A percentile compares a stretch with the other conserved stretches of the same genome.
phyloP scores from a whole-genome alignment of 148 eudicot genomes.

The Vaccinium darrowii region DNA sequence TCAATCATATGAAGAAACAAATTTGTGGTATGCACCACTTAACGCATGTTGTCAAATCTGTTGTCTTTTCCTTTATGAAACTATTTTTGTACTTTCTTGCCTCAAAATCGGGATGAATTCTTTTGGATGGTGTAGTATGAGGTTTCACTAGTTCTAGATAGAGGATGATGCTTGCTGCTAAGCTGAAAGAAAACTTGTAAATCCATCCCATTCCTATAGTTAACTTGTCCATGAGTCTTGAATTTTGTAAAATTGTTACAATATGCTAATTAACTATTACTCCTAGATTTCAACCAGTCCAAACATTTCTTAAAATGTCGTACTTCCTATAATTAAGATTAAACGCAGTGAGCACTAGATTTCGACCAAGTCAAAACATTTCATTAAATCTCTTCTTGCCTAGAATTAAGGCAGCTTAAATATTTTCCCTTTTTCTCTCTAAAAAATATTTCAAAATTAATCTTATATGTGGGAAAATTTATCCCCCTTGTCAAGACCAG shows the following conservation, averaged over 20 bases:
- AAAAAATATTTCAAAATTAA: neutral
- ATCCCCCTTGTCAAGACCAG: neutral
- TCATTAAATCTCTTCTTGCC: neutral
- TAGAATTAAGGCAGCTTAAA: neutral
- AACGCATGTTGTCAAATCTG: neutral
- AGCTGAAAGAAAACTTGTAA: neutral
- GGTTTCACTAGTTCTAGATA: neutral
- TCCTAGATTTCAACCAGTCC: neutral
- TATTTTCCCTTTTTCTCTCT: neutral
- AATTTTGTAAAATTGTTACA: neutral
- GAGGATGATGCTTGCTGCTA: neutral
- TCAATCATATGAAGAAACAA: slow-evolving; percentile 86
- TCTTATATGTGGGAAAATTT: neutral
- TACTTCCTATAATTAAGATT: neutral
- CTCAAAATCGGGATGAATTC: neutral
- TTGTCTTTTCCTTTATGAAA: slow-evolving; percentile 1
- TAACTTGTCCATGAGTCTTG: neutral
- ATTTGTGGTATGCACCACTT: slow-evolving; percentile 52
- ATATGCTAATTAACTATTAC: neutral
- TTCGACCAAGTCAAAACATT: neutral
- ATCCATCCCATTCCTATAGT: neutral
- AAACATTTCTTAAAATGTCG: neutral
- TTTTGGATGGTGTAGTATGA: neutral
- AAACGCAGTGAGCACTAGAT: neutral
- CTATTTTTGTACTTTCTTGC: neutral